These are phyloP conservation scores for Coelastrella sp. DNA, from an alignment of 139 green algal species.

Conservation along the genomic window DNA sequence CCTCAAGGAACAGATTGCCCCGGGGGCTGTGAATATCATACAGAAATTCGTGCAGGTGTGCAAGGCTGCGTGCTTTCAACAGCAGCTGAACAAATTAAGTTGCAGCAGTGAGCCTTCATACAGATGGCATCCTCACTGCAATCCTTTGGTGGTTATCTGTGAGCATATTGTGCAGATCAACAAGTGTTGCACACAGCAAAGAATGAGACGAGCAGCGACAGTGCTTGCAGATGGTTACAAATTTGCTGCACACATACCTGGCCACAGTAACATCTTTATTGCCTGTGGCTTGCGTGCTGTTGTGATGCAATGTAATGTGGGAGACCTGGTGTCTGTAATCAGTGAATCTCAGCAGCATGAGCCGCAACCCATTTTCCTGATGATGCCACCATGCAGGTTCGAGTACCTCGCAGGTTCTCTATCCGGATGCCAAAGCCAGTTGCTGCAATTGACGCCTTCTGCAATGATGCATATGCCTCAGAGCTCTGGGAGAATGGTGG, in stretches of 20 bases:
- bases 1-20: conserved; percentile 2
- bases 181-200: too few relatives aligned
- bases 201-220: too few relatives aligned
- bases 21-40: conserved; percentile 30
- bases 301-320: too few relatives aligned
- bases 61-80: too few relatives aligned
- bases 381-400: not conserved
- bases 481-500: conserved; percentile 13
- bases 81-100: not conserved
- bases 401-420: conserved; percentile 13
- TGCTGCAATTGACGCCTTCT: not conserved
- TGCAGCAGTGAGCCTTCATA: not conserved
- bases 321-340: too few relatives aligned
- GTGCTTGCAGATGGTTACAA: too few relatives aligned
- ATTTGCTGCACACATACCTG: too few relatives aligned
- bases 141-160: too few relatives aligned
- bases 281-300: too few relatives aligned
- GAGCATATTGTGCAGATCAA: too few relatives aligned
- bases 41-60: conserved; percentile 44
- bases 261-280: too few relatives aligned
- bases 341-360: too few relatives aligned
- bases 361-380: not conserved
- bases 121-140: not conserved
- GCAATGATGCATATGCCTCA: conserved; percentile 38
- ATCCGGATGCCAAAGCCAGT: conserved; percentile 30